Evolutionary conservation across 805 yeast species (phyloP).

Genomic region (Clavispora asparagi): DNA sequence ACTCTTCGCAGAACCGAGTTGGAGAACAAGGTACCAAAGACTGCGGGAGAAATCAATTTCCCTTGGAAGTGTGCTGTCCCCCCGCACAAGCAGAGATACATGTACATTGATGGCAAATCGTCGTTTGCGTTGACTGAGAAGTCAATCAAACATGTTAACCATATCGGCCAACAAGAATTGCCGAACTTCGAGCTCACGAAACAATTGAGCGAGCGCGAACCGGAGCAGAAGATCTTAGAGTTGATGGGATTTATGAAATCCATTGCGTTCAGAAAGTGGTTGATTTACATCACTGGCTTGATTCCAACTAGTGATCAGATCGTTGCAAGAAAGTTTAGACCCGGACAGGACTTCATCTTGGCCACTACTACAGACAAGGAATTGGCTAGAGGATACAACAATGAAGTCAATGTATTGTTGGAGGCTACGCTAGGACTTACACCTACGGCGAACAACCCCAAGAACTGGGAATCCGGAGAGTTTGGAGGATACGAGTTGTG

Average conservation of each 20-base stretch:
- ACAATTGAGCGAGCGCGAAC: conserved; percentile 12
- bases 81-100: conserved; percentile 84
- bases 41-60: conserved; percentile 45
- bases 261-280: conserved; percentile 62
- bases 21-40: conserved; percentile 54
- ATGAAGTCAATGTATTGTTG: conserved; percentile 42
- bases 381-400: conserved; percentile 26
- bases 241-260: conserved; percentile 58
- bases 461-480: conserved; percentile 86
- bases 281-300: conserved; percentile 56
- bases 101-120: conserved; percentile 70
- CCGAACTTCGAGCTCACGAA: conserved; percentile 49
- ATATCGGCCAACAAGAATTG: conserved; percentile 43
- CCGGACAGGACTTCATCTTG: conserved; percentile 88
- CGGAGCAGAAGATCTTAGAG: conserved; percentile 43
- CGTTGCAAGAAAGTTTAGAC: conserved; percentile 82
- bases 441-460: conserved; percentile 49
- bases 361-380: conserved; percentile 61
- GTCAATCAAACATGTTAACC: conserved; percentile 25
- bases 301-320: conserved; percentile 61
- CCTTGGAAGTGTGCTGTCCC: conserved; percentile 95
- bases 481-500: conserved; percentile 92
- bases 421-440: conserved; percentile 84
- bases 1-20: conserved; percentile 55
- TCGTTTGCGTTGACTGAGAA: conserved; percentile 27